Evolutionary conservation across 345 rosid genomes (phyloP), one percentile per base, ranked within the genome.

Genomic region (Euphorbia pulcherrima): DNA sequence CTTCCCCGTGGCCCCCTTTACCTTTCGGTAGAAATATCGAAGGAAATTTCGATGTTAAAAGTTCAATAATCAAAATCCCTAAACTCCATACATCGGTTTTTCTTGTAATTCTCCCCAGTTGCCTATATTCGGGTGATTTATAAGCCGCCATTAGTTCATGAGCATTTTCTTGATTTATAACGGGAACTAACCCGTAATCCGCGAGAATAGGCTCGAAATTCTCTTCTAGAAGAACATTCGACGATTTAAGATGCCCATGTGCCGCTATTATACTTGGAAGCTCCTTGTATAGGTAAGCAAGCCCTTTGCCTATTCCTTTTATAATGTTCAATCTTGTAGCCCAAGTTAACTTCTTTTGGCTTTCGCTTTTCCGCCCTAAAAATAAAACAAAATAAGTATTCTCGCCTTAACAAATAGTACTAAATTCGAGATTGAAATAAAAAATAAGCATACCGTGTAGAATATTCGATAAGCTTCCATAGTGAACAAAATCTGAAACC

Each of bases 221-320:
- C 16, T 82, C 75, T 4, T 39, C 66, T 7, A 94, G 79, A 64
- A 94, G 92, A 76, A 94, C 78, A 47, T 91, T 94, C 0, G 96
- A 85, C 30, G 99, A 94, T 79, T 89, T 94, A 16, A 94, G 81
- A 75, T 94, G 99, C 20, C 99, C 99, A 30, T 94, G 97, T 5
- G 97, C 85, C 29, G 92, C 81, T 30, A 84, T 81, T 39, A 88
- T 65, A 76, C 83, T 84, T 4, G 99, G 92, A 8, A 94, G 77
- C 74, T 88, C 95, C 18, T 78, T 77, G 72, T 79, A 77, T 2
- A 94, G 89, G 60, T 88, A 89, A 17, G 63, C 60, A 33, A 94
- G 86, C 4, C 96, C 99, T 69, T 62, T 85, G 26, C 82, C 83
- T 16, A 89, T 87, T 65, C 97, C 99, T 78, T 87, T 91, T 27